Evolutionary conservation across 2,329 filamentous ascomycete species (phyloP), one percentile per base, ranked within the genome.

Genomic region (Didymella glomerata): DNA sequence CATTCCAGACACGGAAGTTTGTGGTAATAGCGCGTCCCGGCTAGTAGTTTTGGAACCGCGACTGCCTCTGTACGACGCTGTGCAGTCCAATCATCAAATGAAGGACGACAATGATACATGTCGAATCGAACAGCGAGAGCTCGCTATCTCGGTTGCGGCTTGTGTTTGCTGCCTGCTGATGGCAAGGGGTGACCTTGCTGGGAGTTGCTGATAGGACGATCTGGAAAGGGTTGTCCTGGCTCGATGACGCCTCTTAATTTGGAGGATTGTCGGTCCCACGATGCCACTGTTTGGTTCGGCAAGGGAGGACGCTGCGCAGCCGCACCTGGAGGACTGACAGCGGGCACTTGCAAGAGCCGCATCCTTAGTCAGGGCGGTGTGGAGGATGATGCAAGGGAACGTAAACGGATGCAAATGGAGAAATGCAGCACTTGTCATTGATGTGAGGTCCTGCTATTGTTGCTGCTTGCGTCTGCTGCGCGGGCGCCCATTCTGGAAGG

Each of bases 291-390:
- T 54, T 49, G 53, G 47, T 55, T 45, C 38, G 54, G 57, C 50
- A 56, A 61, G 34, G 49, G 60, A 61, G 57, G 61, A 30, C 54
- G 54, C 48, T 53, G 54, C 48, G 54, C 54, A 50, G 54, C 54
- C 54, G 54, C 42, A 48, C 16, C 54, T 53, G 48, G 48, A 42
- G 62, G 49, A 60, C 18, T 62, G 59, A 64, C 62, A 60, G 62
- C 65, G 63, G 63, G 61, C 58, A 54, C 58, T 62, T 57, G 61
- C 47, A 53, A 60, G 63, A 67, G 66, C 66, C 66, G 63, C 65
- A 68, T 66, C 28, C 8, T 49, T 58, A 58, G 55, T 48, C 55
- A 58, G 55, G 49, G 55, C 55, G 48, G 44, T 53, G 55, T 53
- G 55, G 49, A 48, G 34, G 27, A 41, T 8, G 28, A 53, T 48